These are phyloP conservation scores for Emmonsiellopsis sp. DNA, from an alignment of 2,329 filamentous ascomycete species.

Conservation along the genomic window DNA sequence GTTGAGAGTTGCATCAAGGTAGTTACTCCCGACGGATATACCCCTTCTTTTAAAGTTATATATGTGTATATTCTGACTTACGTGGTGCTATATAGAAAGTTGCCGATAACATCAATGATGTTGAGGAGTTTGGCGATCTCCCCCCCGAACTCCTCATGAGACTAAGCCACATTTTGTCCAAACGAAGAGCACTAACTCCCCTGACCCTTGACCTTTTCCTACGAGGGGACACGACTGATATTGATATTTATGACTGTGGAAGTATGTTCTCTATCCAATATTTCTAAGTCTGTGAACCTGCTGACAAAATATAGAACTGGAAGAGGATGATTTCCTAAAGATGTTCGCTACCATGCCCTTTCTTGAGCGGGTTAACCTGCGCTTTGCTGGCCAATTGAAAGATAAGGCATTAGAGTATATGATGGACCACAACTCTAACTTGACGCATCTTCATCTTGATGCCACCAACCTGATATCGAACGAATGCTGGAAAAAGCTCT, in stretches of 20 bases:
- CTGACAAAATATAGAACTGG: slow-evolving; percentile 47
- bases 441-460: slow-evolving; percentile 70
- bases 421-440: slow-evolving; percentile 56
- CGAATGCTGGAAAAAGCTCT: slow-evolving; percentile 61
- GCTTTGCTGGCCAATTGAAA: slow-evolving; percentile 87
- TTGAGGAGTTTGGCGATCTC: slow-evolving; percentile 57
- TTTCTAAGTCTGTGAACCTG: not conserved
- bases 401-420: slow-evolving; percentile 76
- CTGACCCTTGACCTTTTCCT: slow-evolving; percentile 39
- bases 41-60: not conserved
- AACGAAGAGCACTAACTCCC: slow-evolving; percentile 49
- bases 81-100: slow-evolving; percentile 39
- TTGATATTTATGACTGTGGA: slow-evolving; percentile 54
- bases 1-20: slow-evolving; percentile 52
- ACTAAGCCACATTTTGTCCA: slow-evolving; percentile 56
- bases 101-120: slow-evolving; percentile 53
- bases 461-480: slow-evolving; percentile 77
- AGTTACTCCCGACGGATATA: not conserved
- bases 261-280: slow-evolving; percentile 29
- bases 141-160: slow-evolving; percentile 48
- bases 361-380: slow-evolving; percentile 62
- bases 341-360: slow-evolving; percentile 69
- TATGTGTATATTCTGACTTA: not conserved
- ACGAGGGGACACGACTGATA: slow-evolving; percentile 44
- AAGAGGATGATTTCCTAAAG: slow-evolving; percentile 65